A percentile compares a stretch with the other conserved stretches of the same genome.
phyloP scores from a whole-genome alignment of 2,329 filamentous ascomycete genomes.

The Pseudogymnoascus destructans region DNA sequence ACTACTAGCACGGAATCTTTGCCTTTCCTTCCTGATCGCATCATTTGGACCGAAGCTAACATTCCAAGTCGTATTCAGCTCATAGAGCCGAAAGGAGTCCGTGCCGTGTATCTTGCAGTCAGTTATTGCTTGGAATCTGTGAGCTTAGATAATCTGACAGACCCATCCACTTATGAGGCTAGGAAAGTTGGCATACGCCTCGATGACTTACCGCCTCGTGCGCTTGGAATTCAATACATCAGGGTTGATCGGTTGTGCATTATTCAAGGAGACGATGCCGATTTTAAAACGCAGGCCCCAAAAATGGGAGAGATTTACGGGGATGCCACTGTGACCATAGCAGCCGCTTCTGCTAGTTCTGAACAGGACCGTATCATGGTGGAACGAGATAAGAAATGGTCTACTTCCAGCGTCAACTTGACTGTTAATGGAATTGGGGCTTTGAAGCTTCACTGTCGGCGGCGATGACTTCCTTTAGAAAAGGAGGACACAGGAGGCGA shows the following conservation, averaged over 20 bases:
- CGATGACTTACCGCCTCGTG: background rate
- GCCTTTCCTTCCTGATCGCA: background rate
- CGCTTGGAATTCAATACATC: background rate
- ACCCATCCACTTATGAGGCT: background rate
- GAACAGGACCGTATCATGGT: background rate
- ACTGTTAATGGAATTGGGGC: background rate
- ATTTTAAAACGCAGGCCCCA: slow-evolving; percentile 12
- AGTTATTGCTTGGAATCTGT: background rate
- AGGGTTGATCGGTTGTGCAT: background rate
- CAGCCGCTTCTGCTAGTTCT: background rate
- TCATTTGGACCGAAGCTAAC: background rate
- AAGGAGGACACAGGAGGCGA: background rate
- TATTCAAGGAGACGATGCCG: background rate
- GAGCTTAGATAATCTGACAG: background rate
- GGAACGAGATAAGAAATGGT: background rate
- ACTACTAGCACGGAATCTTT: too few relatives aligned
- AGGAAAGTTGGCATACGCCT: background rate
- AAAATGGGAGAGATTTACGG: slow-evolving; percentile 12
- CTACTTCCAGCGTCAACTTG: background rate
- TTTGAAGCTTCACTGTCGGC: background rate
- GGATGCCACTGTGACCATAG: slow-evolving; percentile 11
- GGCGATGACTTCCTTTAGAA: background rate
- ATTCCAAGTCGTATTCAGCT: background rate
- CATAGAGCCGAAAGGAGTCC: background rate
- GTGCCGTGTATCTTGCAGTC: background rate